These are phyloP conservation scores for Leptographium procerum DNA, from an alignment of 2,329 filamentous ascomycete genomes.

Conservation along the genomic window DNA sequence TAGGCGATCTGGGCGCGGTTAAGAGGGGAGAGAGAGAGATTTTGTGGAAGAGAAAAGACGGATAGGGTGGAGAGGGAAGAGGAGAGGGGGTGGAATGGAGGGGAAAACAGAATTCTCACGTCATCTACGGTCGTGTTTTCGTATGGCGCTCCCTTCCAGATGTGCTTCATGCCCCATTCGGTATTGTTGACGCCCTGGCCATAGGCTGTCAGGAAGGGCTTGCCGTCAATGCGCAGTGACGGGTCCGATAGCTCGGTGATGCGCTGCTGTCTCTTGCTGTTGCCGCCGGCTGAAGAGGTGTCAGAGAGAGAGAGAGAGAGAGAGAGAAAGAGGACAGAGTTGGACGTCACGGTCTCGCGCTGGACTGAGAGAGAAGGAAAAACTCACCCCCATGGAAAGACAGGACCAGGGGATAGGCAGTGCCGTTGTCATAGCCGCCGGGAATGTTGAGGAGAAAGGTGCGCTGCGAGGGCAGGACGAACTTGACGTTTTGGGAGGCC, in stretches of 20 bases:
- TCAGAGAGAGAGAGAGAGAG: neutral
- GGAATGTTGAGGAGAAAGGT: slow-evolving; percentile 8
- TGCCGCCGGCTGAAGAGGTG: slow-evolving; percentile 3
- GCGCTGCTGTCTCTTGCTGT: slow-evolving; percentile 5
- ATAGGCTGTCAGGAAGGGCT: slow-evolving; percentile 7
- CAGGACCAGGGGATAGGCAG: slow-evolving; percentile 4
- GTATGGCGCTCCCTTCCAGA: slow-evolving; percentile 9
- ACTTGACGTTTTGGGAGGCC: neutral
- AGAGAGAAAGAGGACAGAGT: neutral
- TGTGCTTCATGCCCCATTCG: slow-evolving; percentile 5
- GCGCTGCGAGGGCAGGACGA: slow-evolving; percentile 2
- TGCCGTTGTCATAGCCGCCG: neutral
- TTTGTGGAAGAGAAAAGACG: neutral
- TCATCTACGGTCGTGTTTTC: slow-evolving; percentile 9
- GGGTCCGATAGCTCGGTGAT: slow-evolving; percentile 6
- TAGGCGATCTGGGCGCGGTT: no score
- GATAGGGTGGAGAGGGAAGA: neutral
- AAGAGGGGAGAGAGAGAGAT: no score
- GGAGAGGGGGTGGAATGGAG: no score
- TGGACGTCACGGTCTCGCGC: no score
- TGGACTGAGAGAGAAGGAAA: neutral
- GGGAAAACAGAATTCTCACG: neutral
- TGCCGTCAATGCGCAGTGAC: slow-evolving; percentile 2
- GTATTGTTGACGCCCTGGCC: slow-evolving; percentile 8
- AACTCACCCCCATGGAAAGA: slow-evolving; percentile 6